Percentiles rank a stretch among this genome's conserved stretches.
Evolutionary conservation across 1,139 yeast species (phyloP).

Genomic region (Hanseniaspora gamundiae): DNA sequence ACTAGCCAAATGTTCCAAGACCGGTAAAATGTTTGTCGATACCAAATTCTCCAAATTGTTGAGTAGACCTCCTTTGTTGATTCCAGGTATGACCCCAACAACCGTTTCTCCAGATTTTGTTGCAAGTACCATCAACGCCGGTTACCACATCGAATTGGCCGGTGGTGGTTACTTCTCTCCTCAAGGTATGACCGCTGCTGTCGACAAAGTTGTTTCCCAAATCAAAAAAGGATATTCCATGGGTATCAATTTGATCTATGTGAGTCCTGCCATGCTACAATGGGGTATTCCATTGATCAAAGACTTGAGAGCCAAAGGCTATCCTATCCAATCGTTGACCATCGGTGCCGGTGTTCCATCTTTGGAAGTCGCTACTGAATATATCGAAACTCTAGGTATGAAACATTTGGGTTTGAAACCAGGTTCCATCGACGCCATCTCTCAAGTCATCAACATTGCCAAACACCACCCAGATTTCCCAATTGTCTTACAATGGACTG

Average conservation of each 20-base stretch:
- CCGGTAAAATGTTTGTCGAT: slow-evolving; percentile 73
- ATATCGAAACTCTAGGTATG: slow-evolving; percentile 81
- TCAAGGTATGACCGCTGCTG: slow-evolving; percentile 56
- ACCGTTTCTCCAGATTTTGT: slow-evolving; percentile 92
- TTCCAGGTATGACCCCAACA: slow-evolving; percentile 99
- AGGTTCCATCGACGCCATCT: slow-evolving; percentile 88
- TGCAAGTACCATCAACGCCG: slow-evolving; percentile 87
- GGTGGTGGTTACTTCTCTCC: slow-evolving; percentile 96
- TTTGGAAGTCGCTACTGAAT: slow-evolving; percentile 91
- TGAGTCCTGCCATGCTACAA: slow-evolving; percentile 93
- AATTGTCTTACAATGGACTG: slow-evolving; percentile 97
- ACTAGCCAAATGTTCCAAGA: slow-evolving; percentile 49
- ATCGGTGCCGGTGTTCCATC: slow-evolving; percentile 99
- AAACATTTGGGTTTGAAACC: slow-evolving; percentile 96
- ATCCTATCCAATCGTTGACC: slow-evolving; percentile 90
- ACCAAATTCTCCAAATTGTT: slow-evolving; percentile 87
- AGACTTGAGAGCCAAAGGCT: slow-evolving; percentile 78
- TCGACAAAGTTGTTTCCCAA: slow-evolving; percentile 53
- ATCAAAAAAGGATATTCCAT: slow-evolving; percentile 80
- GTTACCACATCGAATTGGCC: slow-evolving; percentile 93
- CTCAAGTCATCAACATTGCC: slow-evolving; percentile 79
- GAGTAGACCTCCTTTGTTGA: slow-evolving; percentile 93
- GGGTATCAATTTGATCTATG: slow-evolving; percentile 85
- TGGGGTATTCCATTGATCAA: slow-evolving; percentile 97
- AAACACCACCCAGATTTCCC: slow-evolving; percentile 95